These are phyloP conservation scores for Fusarium nematophilum DNA, from an alignment of 2,329 filamentous ascomycete species.

Conservation along the genomic window DNA sequence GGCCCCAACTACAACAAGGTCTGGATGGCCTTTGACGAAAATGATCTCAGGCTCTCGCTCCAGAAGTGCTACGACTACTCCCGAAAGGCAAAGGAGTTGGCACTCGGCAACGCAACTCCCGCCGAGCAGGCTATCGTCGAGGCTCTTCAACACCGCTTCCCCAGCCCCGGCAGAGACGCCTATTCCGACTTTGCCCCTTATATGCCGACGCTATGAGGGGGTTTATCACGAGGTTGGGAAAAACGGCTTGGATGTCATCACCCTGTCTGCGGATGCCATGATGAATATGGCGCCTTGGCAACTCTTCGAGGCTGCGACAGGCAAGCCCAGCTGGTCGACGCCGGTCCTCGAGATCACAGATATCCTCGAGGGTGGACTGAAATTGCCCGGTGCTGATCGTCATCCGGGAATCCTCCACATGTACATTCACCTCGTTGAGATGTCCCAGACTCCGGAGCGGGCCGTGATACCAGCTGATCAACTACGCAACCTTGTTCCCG, in stretches of 20 bases:
- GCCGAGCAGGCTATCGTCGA: too few species aligned
- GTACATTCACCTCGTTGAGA: constrained; percentile 83
- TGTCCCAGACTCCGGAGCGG: constrained; percentile 73
- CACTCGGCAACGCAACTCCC: too few species aligned
- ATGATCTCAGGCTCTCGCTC: too few species aligned
- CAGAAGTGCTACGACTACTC: too few species aligned
- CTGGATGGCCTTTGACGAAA: constrained; percentile 76
- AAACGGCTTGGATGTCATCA: constrained; percentile 53
- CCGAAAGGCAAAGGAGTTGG: too few species aligned
- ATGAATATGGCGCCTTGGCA: constrained; percentile 62
- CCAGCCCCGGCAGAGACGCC: too few species aligned
- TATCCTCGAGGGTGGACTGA: constrained; percentile 59
- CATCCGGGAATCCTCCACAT: constrained; percentile 80
- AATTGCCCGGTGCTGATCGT: constrained; percentile 54
- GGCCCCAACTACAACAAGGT: constrained; percentile 83
- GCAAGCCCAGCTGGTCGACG: constrained; percentile 43
- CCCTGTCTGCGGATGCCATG: constrained; percentile 55
- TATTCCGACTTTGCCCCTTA: too few species aligned
- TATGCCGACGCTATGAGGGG: constrained; percentile 53
- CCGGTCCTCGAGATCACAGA: constrained; percentile 45
- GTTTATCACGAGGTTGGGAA: constrained; percentile 49
- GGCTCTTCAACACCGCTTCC: too few species aligned
- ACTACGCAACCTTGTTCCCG: constrained; percentile 73
- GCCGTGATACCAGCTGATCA: constrained; percentile 70
- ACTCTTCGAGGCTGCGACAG: constrained; percentile 55